Percentiles rank a stretch among this genome's conserved stretches.
Conservation (phyloP, 1,284 basidiomycete genomes). For the Tilletia horrida region DNA sequence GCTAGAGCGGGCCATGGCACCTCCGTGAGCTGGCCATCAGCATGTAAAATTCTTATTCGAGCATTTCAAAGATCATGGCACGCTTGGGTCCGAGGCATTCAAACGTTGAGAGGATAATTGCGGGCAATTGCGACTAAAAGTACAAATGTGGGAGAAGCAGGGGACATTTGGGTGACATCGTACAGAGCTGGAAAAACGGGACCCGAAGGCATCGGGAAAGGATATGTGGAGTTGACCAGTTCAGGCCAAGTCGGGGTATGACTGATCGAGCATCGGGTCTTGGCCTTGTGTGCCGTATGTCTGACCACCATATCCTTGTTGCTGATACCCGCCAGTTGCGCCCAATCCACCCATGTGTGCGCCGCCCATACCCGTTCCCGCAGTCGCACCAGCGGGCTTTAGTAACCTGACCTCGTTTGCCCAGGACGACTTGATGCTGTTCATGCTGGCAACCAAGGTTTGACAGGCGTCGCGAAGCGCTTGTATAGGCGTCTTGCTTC, state of each 20-base stretch:
- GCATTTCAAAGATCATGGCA: too few relatives aligned
- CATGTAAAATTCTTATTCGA: too few relatives aligned
- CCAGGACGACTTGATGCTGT: slow-evolving; percentile 58
- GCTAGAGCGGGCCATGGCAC: background rate
- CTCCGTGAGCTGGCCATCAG: too few relatives aligned
- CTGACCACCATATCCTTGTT: background rate
- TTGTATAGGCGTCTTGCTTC: slow-evolving; percentile 74
- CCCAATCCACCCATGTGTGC: background rate
- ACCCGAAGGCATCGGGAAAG: background rate
- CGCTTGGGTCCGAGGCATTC: too few relatives aligned
- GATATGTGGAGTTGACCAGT: background rate
- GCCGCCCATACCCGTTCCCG: background rate
- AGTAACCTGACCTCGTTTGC: slow-evolving; percentile 57
- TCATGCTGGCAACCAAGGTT: slow-evolving; percentile 74
- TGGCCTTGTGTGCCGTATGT: background rate
- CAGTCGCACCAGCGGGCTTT: background rate
- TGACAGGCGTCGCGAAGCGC: slow-evolving; percentile 80
- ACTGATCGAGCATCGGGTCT: background rate
- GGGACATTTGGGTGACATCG: background rate
- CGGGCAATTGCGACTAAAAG: background rate
- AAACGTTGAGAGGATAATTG: background rate
- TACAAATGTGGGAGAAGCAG: background rate
- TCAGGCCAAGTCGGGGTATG: slow-evolving; percentile 4
- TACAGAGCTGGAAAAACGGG: slow-evolving; percentile 1
- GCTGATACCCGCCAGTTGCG: background rate